phyloP scores from a whole-genome alignment of 2,329 filamentous ascomycete genomes.

The Saccharata proteae region DNA sequence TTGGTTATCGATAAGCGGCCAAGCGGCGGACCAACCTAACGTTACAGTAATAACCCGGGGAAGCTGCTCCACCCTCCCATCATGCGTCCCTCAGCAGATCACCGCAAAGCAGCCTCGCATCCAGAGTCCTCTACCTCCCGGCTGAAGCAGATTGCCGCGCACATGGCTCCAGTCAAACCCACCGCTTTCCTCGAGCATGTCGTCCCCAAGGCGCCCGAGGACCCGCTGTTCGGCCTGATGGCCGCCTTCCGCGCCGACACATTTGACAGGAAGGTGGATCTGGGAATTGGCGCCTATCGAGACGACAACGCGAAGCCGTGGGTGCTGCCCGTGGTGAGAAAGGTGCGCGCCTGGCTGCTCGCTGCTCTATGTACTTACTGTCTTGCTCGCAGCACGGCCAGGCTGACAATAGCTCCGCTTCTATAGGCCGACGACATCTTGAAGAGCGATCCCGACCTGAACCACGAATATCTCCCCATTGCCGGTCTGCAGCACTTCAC shows the following conservation, averaged over 20 bases:
- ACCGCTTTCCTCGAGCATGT: conserved; percentile 64
- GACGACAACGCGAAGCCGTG: conserved; percentile 94
- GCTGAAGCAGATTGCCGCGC: conserved; percentile 48
- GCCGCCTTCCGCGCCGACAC: conserved; percentile 74
- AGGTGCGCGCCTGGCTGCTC: conserved; percentile 45
- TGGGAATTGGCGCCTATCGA: conserved; percentile 91
- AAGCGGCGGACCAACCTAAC: too few relatives aligned
- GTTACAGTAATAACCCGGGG: too few relatives aligned
- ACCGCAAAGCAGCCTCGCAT: too few relatives aligned
- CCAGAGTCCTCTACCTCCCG: too few relatives aligned
- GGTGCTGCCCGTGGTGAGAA: conserved; percentile 91
- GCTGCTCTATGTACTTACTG: conserved; percentile 10
- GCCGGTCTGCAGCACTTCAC: conserved; percentile 79
- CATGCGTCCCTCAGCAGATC: too few relatives aligned
- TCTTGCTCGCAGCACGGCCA: conserved; percentile 6
- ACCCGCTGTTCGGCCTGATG: conserved; percentile 89
- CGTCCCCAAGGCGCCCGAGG: conserved; percentile 85
- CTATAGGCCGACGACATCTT: conserved; percentile 78
- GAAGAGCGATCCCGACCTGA: conserved; percentile 75
- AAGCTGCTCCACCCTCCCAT: too few relatives aligned
- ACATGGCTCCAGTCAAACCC: conserved; percentile 52
- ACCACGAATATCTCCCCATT: conserved; percentile 98
- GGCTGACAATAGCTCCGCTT: conserved; percentile 13
- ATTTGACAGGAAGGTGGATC: conserved; percentile 70
- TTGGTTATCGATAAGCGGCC: too few relatives aligned